phyloP scores from a whole-genome alignment of 331 rosid species.

The Stylosanthes scabra region DNA sequence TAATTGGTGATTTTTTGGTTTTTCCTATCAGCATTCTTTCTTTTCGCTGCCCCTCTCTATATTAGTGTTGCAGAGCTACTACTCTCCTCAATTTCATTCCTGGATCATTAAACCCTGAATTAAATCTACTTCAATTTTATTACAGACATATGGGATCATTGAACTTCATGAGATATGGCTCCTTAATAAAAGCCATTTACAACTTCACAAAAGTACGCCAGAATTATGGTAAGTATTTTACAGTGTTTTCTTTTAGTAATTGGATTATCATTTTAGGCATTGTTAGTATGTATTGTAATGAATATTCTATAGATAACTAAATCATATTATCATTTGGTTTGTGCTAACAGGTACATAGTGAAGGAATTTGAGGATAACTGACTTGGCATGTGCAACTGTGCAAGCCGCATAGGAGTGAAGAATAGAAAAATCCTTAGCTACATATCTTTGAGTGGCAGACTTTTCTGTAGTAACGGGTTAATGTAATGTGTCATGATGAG shows the following conservation, averaged over 20 bases:
- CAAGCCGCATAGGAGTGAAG: slow-evolving; percentile 27
- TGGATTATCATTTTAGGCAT: not conserved
- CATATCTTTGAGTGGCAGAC: slow-evolving; percentile 27
- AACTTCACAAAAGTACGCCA: slow-evolving; percentile 68
- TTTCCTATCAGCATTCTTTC: slow-evolving; percentile 19
- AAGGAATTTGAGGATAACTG: slow-evolving; percentile 20
- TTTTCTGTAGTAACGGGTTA: slow-evolving; percentile 2
- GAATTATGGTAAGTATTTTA: slow-evolving; percentile 70
- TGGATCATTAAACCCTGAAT: slow-evolving; percentile 13
- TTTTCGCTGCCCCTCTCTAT: not conserved
- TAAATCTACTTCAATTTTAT: slow-evolving; percentile 17
- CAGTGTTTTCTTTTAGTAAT: not conserved
- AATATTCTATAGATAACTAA: slow-evolving; percentile 10
- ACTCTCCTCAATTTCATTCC: slow-evolving; percentile 3
- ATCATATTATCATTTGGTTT: not conserved
- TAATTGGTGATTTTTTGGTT: slow-evolving; percentile 26
- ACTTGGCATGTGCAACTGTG: slow-evolving; percentile 21
- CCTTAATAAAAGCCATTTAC: slow-evolving; percentile 69
- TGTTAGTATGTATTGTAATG: slow-evolving; percentile 7
- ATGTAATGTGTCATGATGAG: slow-evolving; percentile 7
- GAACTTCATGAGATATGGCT: slow-evolving; percentile 64
- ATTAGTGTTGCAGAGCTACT: slow-evolving; percentile 23
- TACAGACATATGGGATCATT: slow-evolving; percentile 80
- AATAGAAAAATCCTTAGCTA: slow-evolving; percentile 8
- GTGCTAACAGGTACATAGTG: slow-evolving; percentile 48